Base-by-base conservation (phyloP, 257 asterid genomes). In the Solanum pennellii region DNA sequence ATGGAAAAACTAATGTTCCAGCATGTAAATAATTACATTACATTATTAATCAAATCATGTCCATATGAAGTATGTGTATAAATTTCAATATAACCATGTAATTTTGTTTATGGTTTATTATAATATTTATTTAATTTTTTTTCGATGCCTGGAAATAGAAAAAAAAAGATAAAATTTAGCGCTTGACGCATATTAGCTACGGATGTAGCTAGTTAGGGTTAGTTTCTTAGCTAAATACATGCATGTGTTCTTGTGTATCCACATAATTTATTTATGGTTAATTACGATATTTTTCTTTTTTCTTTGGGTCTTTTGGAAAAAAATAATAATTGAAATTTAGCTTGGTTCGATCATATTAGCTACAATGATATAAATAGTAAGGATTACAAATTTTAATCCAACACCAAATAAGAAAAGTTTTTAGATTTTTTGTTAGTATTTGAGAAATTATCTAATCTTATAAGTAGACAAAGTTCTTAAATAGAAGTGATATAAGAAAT, bases 1-100 rank as follows among this genome's bases (percentile, higher is more conserved):
- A 3, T 7, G 96, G 95, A 1, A 71, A 9, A 65, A 65, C 27
- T 65, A 65, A 14, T 27, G 13, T 25, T n/a, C 72, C 72, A n/a
- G 89, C 85, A 83, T 87, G 91, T 25, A 52, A 39, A 9, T 66
- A 62, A 62, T 59, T 60, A 60, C 39, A 9, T 18, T 45, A 72
- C 16, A 68, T 56, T 56, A 56, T 25, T 25, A 1, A 14, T 66
- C 73, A 66, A 25, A 69, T 69, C 31, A 69, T 69, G n/a, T 69
- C 11, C 15, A 9, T 23, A 14, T 69, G 41, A 68, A 68, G 29
- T 14, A 29, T 69, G 76, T 3, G 37, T 69, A 3, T 69, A 3
- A 29, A 13, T 69, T 69, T 35, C 9, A 29, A 69, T 69, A 69
- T 1, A n/a, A n/a, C 72, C 31, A 65, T 65, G 72, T 65, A 65